Percentiles rank a stretch among this genome's conserved stretches.
Conservation (phyloP, 257 asterid genomes). For the Fraxinus pennsylvanica region DNA sequence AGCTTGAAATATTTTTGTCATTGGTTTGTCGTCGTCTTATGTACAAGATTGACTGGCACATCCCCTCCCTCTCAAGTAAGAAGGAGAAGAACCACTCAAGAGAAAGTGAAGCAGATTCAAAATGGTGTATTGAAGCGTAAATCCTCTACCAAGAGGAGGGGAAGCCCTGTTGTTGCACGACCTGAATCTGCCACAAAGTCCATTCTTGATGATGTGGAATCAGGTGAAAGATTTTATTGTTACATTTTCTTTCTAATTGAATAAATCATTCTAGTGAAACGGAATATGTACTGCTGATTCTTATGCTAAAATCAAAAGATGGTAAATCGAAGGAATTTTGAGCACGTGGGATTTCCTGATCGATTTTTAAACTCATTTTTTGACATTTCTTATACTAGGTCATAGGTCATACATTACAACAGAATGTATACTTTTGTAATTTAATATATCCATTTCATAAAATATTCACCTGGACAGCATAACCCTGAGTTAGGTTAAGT, state of each 20-base stretch:
- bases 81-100: conserved; percentile 78
- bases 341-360: neutral
- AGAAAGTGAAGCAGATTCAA: conserved; percentile 47
- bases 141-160: conserved; percentile 47
- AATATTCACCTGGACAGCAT: neutral
- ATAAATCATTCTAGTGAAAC: neutral
- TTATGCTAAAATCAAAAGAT: neutral
- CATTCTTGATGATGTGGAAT: conserved; percentile 39
- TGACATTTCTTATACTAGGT: neutral
- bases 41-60: conserved; percentile 47
- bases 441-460: neutral
- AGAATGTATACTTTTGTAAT: neutral
- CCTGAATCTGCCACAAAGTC: conserved; percentile 38
- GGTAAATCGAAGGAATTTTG: neutral
- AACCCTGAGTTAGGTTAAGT: neutral
- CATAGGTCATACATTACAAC: neutral
- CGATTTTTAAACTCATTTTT: neutral
- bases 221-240: conserved; percentile 44
- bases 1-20: conserved; percentile 17
- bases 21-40: conserved; percentile 28
- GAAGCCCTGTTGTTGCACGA: conserved; percentile 37
- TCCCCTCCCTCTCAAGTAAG: conserved; percentile 62
- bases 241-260: neutral
- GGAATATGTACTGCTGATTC: neutral
- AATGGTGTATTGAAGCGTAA: conserved; percentile 42